Base-by-base conservation (phyloP, 2,329 filamentous ascomycete species). In the Emmonsia crescens region DNA sequence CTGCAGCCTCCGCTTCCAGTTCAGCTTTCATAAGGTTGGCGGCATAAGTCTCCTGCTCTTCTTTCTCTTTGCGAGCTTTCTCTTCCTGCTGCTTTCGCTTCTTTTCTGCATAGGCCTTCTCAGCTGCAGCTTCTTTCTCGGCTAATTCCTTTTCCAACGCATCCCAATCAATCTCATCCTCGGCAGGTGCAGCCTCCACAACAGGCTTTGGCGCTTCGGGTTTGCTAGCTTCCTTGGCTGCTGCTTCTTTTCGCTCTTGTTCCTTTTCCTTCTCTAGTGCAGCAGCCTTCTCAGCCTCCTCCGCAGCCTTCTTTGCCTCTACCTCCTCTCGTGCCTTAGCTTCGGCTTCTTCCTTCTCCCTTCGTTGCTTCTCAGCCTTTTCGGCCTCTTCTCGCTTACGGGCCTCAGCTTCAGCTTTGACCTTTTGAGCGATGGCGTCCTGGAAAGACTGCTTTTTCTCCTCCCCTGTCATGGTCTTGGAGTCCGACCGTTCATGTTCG, bases 361-460 rank as follows among this genome's bases (percentile, higher is more conserved):
- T 63, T n/a, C 33, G 42, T 21, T 59, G 31, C 54, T 61, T 60
- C 52, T 57, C 57, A 24, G 57, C 29, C 60, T 66, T 64, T 24
- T 68, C 64, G 2, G 67, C 66, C 27, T 69, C 66, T 21, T 71
- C 68, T 60, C 72, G 68, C 57, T 72, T 71, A 31, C 63, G 49
- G 1, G 64, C 69, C 62, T 74, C 72, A 61, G 72, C 63, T 16
- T 63, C 62, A 31, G 61, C 44, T 16, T 58, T 61, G 66, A 82
- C 80, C 69, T 78, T 79, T 66, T 77, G 74, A 33, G 75, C 76
- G 60, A 81, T 76, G 14, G 77, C 75, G 62, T 80, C 78, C 71
- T 82, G 83, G 71, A 96, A 87, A 72, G 90, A 87, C 72, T 89
- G 85, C 74, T 88, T 88, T 65, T 90, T 90, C 76, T 96, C 89